Conservation (phyloP, 352 stramenopile genomes). For the Globisporangium echinulatum region DNA sequence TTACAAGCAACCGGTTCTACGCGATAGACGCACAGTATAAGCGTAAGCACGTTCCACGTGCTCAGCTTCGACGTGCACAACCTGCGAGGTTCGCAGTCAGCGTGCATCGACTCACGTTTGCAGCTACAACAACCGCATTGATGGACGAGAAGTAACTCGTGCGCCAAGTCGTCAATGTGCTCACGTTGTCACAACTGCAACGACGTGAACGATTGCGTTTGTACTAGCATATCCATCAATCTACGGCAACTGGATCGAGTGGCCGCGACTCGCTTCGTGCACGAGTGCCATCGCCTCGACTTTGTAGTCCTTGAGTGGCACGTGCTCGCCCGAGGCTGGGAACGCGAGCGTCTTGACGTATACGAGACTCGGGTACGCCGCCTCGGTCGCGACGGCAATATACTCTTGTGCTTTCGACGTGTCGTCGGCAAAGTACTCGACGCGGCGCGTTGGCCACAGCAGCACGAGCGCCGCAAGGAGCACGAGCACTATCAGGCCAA, state of each 20-base stretch:
- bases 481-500: constrained; percentile 18
- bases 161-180: too few relatives aligned
- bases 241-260: constrained; percentile 4
- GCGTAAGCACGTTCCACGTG: too few relatives aligned
- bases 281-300: constrained; percentile 10
- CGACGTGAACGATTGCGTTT: too few relatives aligned
- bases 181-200: too few relatives aligned
- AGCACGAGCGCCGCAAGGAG: constrained; percentile 20
- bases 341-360: constrained; percentile 24
- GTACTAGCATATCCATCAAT: too few relatives aligned
- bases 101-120: too few relatives aligned
- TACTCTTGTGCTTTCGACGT: constrained; percentile 17
- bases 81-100: too few relatives aligned
- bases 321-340: constrained; percentile 1
- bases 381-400: constrained; percentile 16
- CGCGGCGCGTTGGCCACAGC: constrained; percentile 17
- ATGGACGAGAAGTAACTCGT: too few relatives aligned
- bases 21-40: too few relatives aligned
- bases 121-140: too few relatives aligned
- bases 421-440: constrained; percentile 21
- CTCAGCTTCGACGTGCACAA: too few relatives aligned
- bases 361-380: constrained; percentile 19
- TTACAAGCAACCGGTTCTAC: too few relatives aligned
- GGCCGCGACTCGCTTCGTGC: constrained; percentile 1
- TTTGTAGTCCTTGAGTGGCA: constrained; percentile 1